Evolutionary conservation across 306 rosid species (phyloP), one percentile per base, ranked within the genome.

Genomic region (Abrus precatorius): DNA sequence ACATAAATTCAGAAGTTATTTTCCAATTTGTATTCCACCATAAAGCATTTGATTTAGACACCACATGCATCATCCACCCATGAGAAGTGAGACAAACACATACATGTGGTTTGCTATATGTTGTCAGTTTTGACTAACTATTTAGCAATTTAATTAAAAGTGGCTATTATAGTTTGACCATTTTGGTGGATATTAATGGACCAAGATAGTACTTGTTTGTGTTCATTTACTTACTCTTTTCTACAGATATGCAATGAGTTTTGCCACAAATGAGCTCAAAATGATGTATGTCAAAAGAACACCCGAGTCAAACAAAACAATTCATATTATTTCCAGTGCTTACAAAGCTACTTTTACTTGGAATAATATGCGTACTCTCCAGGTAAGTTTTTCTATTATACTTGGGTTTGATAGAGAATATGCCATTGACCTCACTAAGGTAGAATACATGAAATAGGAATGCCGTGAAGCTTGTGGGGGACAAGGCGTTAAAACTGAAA

Each of bases 391-490:
- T 80, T 67, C 33, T 77, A 50, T 75, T 60, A 43, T 48, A 49
- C 62, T 49, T 45, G 49, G 66, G 55, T 29, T 75, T 60, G 55
- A 41, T 84, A 29, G 44, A 27, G 65, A 34, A 49, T 50, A 81
- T 36, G 62, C 48, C 65, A 33, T 33, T 54, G 63, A 9, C 70
- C 33, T 77, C 45, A 54, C 74, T 66, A 28, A 80, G 72, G 43
- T 80, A 72, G 66, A 29, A 74, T 73, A 61, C 65, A 49, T 80
- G 55, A 60, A 71, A 70, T 83, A 95, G 99, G 99, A 95, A 89
- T 95, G 97, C 61, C 99, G 98, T 61, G 97, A 91, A 90, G 99
- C 99, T 6, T 90, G 94, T 62, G 99, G 98, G 77, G 98, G 98
- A 74, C 99, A 95, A 79, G 99, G 99, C 5, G 1, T 81, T 54